phyloP scores from a whole-genome alignment of 768 basidiomycete genomes.

The Xerocomellus chrysenteron region DNA sequence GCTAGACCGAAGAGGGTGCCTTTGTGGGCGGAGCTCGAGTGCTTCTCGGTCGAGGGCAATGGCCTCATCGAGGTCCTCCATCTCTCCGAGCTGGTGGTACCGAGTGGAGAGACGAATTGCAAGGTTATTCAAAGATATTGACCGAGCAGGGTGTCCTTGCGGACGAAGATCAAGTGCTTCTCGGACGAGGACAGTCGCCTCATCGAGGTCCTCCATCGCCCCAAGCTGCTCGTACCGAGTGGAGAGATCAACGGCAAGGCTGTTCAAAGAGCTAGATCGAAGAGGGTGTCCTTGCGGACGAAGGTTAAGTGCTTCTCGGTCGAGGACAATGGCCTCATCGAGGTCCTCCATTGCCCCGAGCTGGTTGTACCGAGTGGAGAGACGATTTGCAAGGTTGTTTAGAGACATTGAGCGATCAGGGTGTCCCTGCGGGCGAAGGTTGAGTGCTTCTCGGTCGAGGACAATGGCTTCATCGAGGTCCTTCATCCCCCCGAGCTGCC shows the following conservation, averaged over 20 bases:
- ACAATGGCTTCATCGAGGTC: background rate
- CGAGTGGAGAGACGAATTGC: background rate
- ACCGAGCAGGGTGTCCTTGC: background rate
- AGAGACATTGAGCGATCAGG: background rate
- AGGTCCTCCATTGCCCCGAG: background rate
- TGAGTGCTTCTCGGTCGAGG: background rate
- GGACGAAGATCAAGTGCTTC: background rate
- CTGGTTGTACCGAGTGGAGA: background rate
- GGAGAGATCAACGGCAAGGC: too few relatives aligned
- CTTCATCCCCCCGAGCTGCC: background rate
- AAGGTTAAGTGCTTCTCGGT: background rate
- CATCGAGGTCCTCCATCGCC: background rate
- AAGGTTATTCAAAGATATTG: background rate
- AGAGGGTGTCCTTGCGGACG: background rate
- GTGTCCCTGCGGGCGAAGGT: background rate
- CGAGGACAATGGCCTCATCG: background rate
- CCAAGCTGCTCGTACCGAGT: too few relatives aligned
- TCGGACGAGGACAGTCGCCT: background rate
- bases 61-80: background rate
- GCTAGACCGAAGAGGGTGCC: background rate
- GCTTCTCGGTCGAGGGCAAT: background rate
- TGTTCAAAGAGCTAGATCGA: too few relatives aligned
- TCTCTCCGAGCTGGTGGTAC: background rate
- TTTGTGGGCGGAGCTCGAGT: background rate
- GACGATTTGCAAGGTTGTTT: background rate